Percentiles rank a stretch among this genome's conserved stretches.
Conservation (phyloP, 768 basidiomycete species). For the Calocera viscosa region DNA sequence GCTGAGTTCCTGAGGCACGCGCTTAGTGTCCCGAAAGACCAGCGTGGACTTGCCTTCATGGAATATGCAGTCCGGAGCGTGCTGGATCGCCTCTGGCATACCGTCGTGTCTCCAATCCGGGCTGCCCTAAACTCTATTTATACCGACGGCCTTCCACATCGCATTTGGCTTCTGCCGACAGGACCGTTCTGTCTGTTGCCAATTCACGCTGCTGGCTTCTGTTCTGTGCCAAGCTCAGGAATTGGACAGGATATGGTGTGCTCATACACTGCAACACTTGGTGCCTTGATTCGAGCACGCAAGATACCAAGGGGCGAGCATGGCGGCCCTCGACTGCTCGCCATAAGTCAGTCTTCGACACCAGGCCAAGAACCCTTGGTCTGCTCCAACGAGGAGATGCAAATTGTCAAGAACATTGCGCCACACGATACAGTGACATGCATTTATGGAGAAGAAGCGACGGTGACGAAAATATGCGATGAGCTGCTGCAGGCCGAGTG, state of each 20-base stretch:
- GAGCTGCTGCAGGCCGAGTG: neutral
- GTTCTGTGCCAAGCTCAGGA: neutral
- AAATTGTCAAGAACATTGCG: neutral
- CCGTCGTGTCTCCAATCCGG: neutral
- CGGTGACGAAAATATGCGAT: neutral
- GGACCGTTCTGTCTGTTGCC: neutral
- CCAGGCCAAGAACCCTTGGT: neutral
- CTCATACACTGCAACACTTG: constrained; percentile 1
- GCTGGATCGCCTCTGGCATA: neutral
- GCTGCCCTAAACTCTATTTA: neutral
- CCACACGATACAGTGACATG: neutral
- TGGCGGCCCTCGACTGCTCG: neutral
- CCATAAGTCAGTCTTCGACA: neutral
- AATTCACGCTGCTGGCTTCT: neutral
- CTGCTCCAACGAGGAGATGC: neutral
- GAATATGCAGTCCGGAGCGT: neutral
- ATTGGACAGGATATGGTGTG: neutral
- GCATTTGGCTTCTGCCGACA: neutral
- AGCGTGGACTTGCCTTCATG: neutral
- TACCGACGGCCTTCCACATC: neutral
- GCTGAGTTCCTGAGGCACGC: neutral
- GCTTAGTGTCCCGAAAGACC: neutral
- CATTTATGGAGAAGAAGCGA: neutral
- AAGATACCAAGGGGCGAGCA: neutral
- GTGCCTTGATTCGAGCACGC: neutral